Conservation (phyloP, 768 basidiomycete genomes). For the Hericium erinaceus region DNA sequence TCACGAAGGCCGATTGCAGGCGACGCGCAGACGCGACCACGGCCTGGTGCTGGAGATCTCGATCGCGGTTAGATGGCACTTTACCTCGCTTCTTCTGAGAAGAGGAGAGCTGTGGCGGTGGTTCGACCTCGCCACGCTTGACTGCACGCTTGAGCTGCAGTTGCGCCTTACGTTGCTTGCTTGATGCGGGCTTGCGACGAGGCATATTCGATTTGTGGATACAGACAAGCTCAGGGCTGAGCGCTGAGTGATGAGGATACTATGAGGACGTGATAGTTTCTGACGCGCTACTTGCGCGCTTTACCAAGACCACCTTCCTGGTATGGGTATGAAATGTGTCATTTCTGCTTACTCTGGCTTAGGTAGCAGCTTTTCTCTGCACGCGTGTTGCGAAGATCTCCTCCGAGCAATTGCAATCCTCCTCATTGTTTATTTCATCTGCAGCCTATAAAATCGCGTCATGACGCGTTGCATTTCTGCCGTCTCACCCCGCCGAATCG, state of each 20-base stretch:
- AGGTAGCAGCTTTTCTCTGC: too few relatives aligned
- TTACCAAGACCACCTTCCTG: too few relatives aligned
- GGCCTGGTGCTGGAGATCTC: conserved; percentile 8
- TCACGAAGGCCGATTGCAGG: conserved; percentile 65
- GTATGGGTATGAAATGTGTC: too few relatives aligned
- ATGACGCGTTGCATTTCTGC: not conserved
- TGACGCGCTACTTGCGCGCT: not conserved
- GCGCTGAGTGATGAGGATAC: not conserved
- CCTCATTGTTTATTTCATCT: too few relatives aligned
- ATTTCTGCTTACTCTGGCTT: too few relatives aligned
- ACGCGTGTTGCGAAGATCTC: too few relatives aligned
- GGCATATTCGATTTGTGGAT: conserved; percentile 18
- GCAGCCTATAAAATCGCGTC: not conserved
- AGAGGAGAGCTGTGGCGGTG: conserved; percentile 9
- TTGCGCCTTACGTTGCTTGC: conserved; percentile 62
- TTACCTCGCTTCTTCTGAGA: not conserved
- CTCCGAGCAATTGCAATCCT: too few relatives aligned
- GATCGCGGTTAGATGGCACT: not conserved
- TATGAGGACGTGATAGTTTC: not conserved
- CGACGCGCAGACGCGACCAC: conserved; percentile 35
- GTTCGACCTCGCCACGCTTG: conserved; percentile 62
- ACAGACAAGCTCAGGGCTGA: not conserved
- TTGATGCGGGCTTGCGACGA: conserved; percentile 40
- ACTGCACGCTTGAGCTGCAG: conserved; percentile 73
- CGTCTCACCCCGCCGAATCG: not conserved